Evolutionary conservation across 2,329 filamentous ascomycete genomes (phyloP), one percentile per base, ranked within the genome.

Genomic region (Nemania serpens): DNA sequence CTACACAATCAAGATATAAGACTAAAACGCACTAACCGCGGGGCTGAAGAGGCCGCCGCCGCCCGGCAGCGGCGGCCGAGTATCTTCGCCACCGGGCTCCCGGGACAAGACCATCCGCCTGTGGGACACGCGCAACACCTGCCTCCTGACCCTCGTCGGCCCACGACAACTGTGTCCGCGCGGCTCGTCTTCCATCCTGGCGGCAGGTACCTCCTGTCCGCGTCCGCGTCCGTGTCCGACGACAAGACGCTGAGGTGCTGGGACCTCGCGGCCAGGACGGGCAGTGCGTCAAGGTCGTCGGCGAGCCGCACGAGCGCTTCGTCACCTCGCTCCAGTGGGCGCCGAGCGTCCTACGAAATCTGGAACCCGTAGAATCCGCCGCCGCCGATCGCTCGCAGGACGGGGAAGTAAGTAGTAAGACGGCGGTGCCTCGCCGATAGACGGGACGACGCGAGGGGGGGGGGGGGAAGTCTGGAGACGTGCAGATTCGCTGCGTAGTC

Each of bases 1-100:
- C 75, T 90, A 86, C 56, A 96, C 91, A 4, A 96, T 98, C 74
- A 97, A 97, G 72, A 93, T 97, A 58, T 97, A 93, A 93, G 93
- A 97, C 72, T 97, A 92, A 90, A 93, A 97, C 71, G 78, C 93
- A 0, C 76, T 85, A 0, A 76, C 97, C 36, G 92, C 93, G 1
- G 92, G 92, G 0, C 77, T 95, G 59, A 96, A 95, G 78, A 94
- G 93, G 71, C 81, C 92, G 1, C 92, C 93, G 0, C 80, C 90
- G 0, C 76, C 86, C 2, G 88, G 82, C 53, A 93, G 88, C 69
- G n/a, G 86, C 88, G 0, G 91, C 91, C 6, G 93, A 97, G 72
- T 98, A 91, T 73, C 84, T 97, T 72, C n/a, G 94, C 93, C 0
- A 97, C 93, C 0, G n/a, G 94, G 92, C 6, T 90, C 90, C 9